Evolutionary conservation across 176 grass and related monocot species (phyloP).

Genomic region (Oryza glumipatula): DNA sequence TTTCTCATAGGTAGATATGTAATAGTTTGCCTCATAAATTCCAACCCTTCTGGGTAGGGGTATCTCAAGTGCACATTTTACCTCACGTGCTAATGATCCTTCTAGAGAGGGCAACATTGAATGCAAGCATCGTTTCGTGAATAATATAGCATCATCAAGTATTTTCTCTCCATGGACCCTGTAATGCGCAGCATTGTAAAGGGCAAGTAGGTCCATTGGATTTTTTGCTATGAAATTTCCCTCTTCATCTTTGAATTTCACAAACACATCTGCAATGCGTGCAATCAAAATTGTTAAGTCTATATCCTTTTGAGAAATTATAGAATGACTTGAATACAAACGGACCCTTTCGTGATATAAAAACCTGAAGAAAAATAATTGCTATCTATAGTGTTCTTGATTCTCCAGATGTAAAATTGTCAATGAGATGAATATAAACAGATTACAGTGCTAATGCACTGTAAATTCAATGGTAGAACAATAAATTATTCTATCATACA

Average conservation of each 20-base stretch:
- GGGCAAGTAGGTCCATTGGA: background rate
- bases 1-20: background rate
- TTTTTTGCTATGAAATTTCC: background rate
- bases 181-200: slow-evolving; percentile 20
- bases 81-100: slow-evolving; percentile 2
- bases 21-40: background rate
- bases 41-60: slow-evolving; percentile 9
- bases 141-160: slow-evolving; percentile 18
- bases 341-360: background rate
- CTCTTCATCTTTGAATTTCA: background rate
- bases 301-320: background rate
- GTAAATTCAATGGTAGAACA: too few species aligned
- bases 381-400: too few species aligned
- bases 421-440: too few species aligned
- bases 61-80: slow-evolving; percentile 18
- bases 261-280: background rate
- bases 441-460: too few species aligned
- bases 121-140: background rate
- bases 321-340: background rate
- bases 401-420: too few species aligned
- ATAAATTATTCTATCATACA: too few species aligned
- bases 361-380: background rate
- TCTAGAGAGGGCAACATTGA: background rate
- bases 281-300: background rate
- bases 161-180: background rate